Evolutionary conservation across 2,329 filamentous ascomycete species (phyloP), one percentile per base, ranked within the genome.

Genomic region (Zarea fungicola): DNA sequence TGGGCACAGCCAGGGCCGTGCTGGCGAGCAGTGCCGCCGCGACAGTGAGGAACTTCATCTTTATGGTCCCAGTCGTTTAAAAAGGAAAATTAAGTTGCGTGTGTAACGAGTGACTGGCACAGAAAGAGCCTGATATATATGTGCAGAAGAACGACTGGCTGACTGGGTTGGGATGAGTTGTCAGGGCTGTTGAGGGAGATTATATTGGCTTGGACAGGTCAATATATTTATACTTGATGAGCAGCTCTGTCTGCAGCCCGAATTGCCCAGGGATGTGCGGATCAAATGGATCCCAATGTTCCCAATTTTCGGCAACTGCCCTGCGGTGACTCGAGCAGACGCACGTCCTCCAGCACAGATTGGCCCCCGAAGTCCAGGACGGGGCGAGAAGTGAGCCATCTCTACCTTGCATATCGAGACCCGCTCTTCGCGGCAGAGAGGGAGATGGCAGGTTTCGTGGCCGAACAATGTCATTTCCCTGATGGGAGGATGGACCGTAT

Each of bases 41-140:
- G 29, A 52, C 41, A 35, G 52, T 36, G 43, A 54, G 10, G 50
- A 55, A 49, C 55, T 55, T 55, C 55, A 57, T 57, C 36, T 45
- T 55, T 49, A 48, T 41, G 18, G 22, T 40, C 23, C 26, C 25
- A 35, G 19, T 31, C 21, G 31, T 43, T 25, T 40, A 18, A 6
- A 37, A 18, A 9, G 39, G 21, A 16, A 36, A 23, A 31, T 11
- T 40, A 21, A 31, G n/a, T n/a, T 16, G 26, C 34, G 36, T 39
- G 23, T 39, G 23, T 23, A 49, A 47, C 36, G 25, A 39, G 23
- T 40, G 37, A 26, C 35, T 48, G 41, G 22, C 40, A 25, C 19
- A n/a, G 40, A 41, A 39, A 23, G 22, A 31, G 36, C 26, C 41
- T 40, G 48, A 23, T 26, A 42, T 18, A 44, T 26, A 22, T 18